phyloP scores from a whole-genome alignment of 1,284 basidiomycete species.

The Cyathus olla region DNA sequence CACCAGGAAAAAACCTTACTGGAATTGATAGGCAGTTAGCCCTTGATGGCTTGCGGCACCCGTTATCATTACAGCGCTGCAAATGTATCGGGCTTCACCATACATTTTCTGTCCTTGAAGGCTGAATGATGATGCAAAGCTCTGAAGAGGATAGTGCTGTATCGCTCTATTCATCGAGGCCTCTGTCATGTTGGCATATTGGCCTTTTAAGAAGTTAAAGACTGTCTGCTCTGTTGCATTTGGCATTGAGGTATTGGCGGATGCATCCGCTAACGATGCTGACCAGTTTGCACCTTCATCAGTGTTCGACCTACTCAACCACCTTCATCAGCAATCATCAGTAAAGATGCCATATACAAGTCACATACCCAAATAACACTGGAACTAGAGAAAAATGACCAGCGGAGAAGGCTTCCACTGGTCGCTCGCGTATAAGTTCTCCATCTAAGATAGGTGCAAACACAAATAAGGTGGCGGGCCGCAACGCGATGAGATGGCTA shows the following conservation, averaged over 20 bases:
- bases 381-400: conserved; percentile 45
- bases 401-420: conserved; percentile 42
- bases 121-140: conserved; percentile 38
- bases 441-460: conserved; percentile 47
- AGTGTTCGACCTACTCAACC: conserved; percentile 40
- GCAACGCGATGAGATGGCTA: conserved; percentile 28
- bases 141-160: conserved; percentile 38
- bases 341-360: not conserved
- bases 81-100: conserved; percentile 50
- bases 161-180: conserved; percentile 32
- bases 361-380: conserved; percentile 39
- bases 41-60: conserved; percentile 23
- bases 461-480: conserved; percentile 37
- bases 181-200: conserved; percentile 37
- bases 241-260: conserved; percentile 45
- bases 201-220: conserved; percentile 47
- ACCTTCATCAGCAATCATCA: conserved; percentile 3
- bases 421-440: conserved; percentile 34
- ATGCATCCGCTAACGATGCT: conserved; percentile 30
- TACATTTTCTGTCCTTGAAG: conserved; percentile 52
- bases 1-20: conserved; percentile 26
- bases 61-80: conserved; percentile 42
- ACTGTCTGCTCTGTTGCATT: conserved; percentile 45
- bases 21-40: conserved; percentile 37
- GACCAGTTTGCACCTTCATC: conserved; percentile 50